A percentile compares a stretch with the other conserved stretches of the same genome.
Conservation (phyloP, 1,139 yeast genomes). For the Kodamaea ohmeri region DNA sequence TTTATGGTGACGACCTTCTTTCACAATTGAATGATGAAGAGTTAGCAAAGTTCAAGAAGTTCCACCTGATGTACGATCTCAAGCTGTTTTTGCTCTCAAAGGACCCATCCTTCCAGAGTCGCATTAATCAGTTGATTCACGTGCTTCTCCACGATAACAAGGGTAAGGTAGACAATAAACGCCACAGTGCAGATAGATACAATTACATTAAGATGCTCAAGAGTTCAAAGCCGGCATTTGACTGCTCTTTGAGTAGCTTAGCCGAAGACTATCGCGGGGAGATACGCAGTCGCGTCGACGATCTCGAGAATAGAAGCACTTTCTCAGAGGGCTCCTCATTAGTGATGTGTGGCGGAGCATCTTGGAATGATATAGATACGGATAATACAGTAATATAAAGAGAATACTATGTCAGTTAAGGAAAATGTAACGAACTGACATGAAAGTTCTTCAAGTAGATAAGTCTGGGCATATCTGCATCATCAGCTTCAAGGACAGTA, state of each 20-base stretch:
- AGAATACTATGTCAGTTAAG: too few relatives aligned
- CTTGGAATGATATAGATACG: slow-evolving; percentile 30
- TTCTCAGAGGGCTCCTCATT: slow-evolving; percentile 23
- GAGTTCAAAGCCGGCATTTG: slow-evolving; percentile 4
- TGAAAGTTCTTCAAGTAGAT: too few relatives aligned
- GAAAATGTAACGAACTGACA: too few relatives aligned
- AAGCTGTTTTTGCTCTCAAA: slow-evolving; percentile 17
- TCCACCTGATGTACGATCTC: slow-evolving; percentile 24
- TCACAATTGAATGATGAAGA: slow-evolving; percentile 26
- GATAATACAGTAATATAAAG: too few relatives aligned
- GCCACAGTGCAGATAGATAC: slow-evolving; percentile 1
- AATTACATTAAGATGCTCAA: slow-evolving; percentile 5
- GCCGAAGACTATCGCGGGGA: slow-evolving; percentile 5
- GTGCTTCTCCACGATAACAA: slow-evolving; percentile 5
- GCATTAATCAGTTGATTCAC: slow-evolving; percentile 9
- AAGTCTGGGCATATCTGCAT: too few relatives aligned
- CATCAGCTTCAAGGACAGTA: too few relatives aligned
- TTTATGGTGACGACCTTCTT: slow-evolving; percentile 38
- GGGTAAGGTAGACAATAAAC: neutral
- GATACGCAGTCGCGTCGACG: slow-evolving; percentile 3
- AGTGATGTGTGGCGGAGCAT: slow-evolving; percentile 31
- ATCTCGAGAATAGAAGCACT: slow-evolving; percentile 10
- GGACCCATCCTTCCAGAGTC: slow-evolving; percentile 7
- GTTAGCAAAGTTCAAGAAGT: slow-evolving; percentile 26
- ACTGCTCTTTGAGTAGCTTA: slow-evolving; percentile 7